phyloP scores from a whole-genome alignment of 768 basidiomycete species.

The Termitomyces sp. region DNA sequence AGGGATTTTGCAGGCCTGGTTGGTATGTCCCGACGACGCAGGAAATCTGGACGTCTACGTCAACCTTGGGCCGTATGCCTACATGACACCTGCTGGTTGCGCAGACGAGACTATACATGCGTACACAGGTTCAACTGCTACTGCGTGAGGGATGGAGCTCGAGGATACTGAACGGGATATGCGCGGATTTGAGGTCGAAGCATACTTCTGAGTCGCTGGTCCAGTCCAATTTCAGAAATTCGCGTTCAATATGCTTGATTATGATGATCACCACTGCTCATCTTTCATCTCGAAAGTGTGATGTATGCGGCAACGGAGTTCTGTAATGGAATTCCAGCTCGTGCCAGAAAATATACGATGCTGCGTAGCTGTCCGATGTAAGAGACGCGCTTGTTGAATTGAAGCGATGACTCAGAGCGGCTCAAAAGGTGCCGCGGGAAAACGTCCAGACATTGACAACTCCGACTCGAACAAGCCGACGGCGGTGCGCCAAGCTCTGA shows the following conservation, averaged over 20 bases:
- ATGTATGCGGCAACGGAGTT: background rate
- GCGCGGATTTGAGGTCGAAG: background rate
- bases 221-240: background rate
- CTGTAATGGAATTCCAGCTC: background rate
- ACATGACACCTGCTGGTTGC: slow-evolving; percentile 58
- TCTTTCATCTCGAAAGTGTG: too few relatives aligned
- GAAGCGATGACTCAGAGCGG: too few relatives aligned
- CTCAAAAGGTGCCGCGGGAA: too few relatives aligned
- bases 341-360: background rate
- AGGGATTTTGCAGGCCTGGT: slow-evolving; percentile 41
- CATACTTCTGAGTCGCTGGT: background rate
- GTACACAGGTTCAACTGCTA: slow-evolving; percentile 55
- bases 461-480: too few relatives aligned
- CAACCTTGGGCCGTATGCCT: slow-evolving; percentile 55
- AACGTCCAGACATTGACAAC: too few relatives aligned
- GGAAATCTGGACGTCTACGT: slow-evolving; percentile 46
- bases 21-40: slow-evolving; percentile 50
- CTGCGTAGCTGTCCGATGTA: background rate
- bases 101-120: slow-evolving; percentile 61
- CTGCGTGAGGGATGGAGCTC: slow-evolving; percentile 16
- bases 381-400: too few relatives aligned
- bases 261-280: too few relatives aligned
- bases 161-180: background rate
- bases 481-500: background rate
- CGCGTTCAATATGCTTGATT: background rate